phyloP scores from a whole-genome alignment of 78 protist genomes.

The Polysphondylium violaceum region DNA sequence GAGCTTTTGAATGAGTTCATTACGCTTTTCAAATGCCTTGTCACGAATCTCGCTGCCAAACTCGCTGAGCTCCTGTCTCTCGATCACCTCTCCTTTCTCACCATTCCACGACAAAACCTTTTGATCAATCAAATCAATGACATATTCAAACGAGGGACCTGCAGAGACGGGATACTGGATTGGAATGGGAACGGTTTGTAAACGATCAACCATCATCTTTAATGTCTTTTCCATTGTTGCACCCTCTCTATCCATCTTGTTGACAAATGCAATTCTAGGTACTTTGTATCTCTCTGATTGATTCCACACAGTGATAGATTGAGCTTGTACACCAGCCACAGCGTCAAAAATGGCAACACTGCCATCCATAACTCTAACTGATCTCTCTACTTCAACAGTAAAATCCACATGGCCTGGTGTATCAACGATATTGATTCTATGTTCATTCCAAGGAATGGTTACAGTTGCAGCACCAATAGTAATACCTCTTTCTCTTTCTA shows the following conservation, averaged over 20 bases:
- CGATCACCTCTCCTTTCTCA: conserved; percentile 52
- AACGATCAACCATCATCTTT: conserved; percentile 18
- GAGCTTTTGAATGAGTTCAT: conserved; percentile 16
- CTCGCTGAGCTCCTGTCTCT: background rate
- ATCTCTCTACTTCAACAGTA: conserved; percentile 94
- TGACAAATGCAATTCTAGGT: conserved; percentile 93
- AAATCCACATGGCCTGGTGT: conserved; percentile 99
- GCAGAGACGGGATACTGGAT: conserved; percentile 83
- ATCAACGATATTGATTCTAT: conserved; percentile 92
- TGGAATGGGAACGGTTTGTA: conserved; percentile 67
- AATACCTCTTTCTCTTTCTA: conserved; percentile 96
- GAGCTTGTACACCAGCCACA: conserved; percentile 96
- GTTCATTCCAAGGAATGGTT: conserved; percentile 87
- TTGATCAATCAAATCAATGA: conserved; percentile 80
- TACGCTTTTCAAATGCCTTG: conserved; percentile 3
- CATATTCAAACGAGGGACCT: conserved; percentile 40
- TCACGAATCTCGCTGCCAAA: background rate
- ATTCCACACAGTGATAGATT: conserved; percentile 89
- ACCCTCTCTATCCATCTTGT: conserved; percentile 96
- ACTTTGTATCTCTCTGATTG: conserved; percentile 86
- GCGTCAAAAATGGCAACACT: conserved; percentile 93
- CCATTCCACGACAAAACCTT: conserved; percentile 42
- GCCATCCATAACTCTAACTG: conserved; percentile 93
- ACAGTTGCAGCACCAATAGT: conserved; percentile 94
- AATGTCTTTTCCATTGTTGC: conserved; percentile 79